Base-by-base conservation (phyloP, 352 stramenopile genomes). In the Globisporangium apiculatum region DNA sequence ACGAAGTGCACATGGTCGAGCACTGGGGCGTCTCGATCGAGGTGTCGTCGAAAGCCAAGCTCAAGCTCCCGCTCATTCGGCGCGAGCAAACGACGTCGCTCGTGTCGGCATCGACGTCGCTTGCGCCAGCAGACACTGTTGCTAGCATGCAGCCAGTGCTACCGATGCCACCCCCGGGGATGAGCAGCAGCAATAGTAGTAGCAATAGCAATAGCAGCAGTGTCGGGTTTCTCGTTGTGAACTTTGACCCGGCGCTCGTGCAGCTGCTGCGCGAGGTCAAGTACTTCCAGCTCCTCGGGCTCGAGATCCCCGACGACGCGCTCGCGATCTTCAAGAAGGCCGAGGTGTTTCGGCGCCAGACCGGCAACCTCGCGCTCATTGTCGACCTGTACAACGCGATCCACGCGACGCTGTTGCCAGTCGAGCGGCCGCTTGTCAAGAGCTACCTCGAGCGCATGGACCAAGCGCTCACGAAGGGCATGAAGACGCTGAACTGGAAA, bases 321-420 rank as follows among this genome's bases (percentile, higher is more conserved):
- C 74, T 97, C 11, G 87, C 92, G 36, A 96, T 98, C 45, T 97
- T 97, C 75, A 87, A 90, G 50, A 78, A 85, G 17, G 87, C 83
- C n/a, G 91, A 98, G 59, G 68, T 96, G 9, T 98, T 97, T 65
- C 75, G 89, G 4, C 68, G 89, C 2, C 89, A 98, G 53, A 97
- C 87, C 1, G 88, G 89, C 1, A 97, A 97, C 58, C 57, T 97
- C 4, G 92, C 96, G 51, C 71, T 98, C 37, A 96, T 98, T 41
- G 87, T 97, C 8, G 86, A 97, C 55, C 90, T 96, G 71, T 97
- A 97, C 73, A 98, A 98, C 69, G 87, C 71, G 12, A 92, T 97
- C 41, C 85, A 97, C 48, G 74, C 69, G 17, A 90, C 75, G 0
- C 50, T 98, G 2, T 65, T 98, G 5, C 80, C 89, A 0, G 92